Conservation (phyloP, 2,329 filamentous ascomycete genomes). For the Aspergillus unguis region DNA sequence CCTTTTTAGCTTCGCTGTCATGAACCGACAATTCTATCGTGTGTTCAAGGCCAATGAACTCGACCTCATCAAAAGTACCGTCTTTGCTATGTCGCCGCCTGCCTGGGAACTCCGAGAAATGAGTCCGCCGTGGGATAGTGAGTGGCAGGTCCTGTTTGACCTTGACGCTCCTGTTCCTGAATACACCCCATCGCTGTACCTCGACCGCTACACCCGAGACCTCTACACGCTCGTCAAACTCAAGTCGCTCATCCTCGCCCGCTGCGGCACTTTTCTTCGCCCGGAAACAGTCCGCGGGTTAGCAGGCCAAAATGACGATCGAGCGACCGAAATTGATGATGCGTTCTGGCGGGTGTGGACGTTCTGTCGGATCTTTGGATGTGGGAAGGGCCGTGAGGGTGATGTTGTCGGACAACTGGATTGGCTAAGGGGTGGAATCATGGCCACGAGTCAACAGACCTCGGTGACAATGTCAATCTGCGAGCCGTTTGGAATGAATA, state of each 20-base stretch:
- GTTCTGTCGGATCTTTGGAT: constrained; percentile 63
- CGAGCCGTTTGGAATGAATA: constrained; percentile 50
- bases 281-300: constrained; percentile 56
- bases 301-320: constrained; percentile 44
- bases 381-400: constrained; percentile 55
- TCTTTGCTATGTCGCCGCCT: constrained; percentile 54
- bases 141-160: constrained; percentile 40
- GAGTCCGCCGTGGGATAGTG: constrained; percentile 49
- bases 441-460: constrained; percentile 48
- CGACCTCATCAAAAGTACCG: constrained; percentile 49
- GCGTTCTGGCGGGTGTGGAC: constrained; percentile 65
- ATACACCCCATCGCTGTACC: constrained; percentile 53
- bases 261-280: constrained; percentile 56
- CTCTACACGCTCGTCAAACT: constrained; percentile 53
- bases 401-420: constrained; percentile 60
- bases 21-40: constrained; percentile 56
- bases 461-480: constrained; percentile 43
- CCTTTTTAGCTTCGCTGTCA: constrained; percentile 52
- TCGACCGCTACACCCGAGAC: constrained; percentile 52
- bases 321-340: constrained; percentile 55
- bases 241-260: constrained; percentile 55
- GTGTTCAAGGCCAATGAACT: constrained; percentile 59
- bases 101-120: constrained; percentile 61
- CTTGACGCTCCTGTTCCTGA: constrained; percentile 49
- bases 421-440: constrained; percentile 58